Evolutionary conservation across 352 stramenopile species (phyloP).

Genomic region (Globisporangium splendens): DNA sequence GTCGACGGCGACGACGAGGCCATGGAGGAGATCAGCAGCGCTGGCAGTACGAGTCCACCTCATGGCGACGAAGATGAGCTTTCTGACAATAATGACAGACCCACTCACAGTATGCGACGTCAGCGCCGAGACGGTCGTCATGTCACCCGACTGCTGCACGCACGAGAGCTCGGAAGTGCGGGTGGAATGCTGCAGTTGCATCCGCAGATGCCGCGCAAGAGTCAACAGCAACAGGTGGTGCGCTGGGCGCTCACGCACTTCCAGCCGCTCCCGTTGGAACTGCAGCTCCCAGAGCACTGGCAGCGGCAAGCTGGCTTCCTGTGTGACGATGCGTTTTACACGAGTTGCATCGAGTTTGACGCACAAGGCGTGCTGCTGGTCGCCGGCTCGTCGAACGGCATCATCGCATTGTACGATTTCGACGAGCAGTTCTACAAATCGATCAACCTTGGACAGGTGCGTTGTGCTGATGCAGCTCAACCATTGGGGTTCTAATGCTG

Average conservation of each 20-base stretch:
- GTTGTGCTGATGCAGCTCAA: neutral
- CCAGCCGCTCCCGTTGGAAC: slow-evolving; percentile 31
- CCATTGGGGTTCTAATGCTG: neutral
- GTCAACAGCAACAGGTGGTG: slow-evolving; percentile 43
- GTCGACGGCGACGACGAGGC: slow-evolving; percentile 11
- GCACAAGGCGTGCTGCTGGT: slow-evolving; percentile 59
- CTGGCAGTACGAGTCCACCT: neutral
- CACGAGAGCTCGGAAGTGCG: slow-evolving; percentile 32
- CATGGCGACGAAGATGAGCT: neutral
- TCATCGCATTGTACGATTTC: slow-evolving; percentile 77
- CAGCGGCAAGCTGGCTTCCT: slow-evolving; percentile 28
- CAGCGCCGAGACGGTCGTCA: slow-evolving; percentile 20
- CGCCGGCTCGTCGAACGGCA: slow-evolving; percentile 57
- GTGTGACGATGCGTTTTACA: slow-evolving; percentile 35
- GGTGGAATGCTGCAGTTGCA: slow-evolving; percentile 15
- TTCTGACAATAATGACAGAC: neutral
- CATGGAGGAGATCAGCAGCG: slow-evolving; percentile 13
- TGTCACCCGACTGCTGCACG: slow-evolving; percentile 32
- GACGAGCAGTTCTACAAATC: slow-evolving; percentile 67
- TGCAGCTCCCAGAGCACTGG: slow-evolving; percentile 44
- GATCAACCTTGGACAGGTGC: slow-evolving; percentile 49
- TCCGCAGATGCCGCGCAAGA: slow-evolving; percentile 22
- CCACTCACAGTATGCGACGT: neutral
- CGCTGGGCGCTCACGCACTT: slow-evolving; percentile 57
- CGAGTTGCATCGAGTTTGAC: slow-evolving; percentile 73